A percentile compares a stretch with the other conserved stretches of the same genome.
Evolutionary conservation across 306 rosid genomes (phyloP).

Genomic region (Dryas alaskensis): DNA sequence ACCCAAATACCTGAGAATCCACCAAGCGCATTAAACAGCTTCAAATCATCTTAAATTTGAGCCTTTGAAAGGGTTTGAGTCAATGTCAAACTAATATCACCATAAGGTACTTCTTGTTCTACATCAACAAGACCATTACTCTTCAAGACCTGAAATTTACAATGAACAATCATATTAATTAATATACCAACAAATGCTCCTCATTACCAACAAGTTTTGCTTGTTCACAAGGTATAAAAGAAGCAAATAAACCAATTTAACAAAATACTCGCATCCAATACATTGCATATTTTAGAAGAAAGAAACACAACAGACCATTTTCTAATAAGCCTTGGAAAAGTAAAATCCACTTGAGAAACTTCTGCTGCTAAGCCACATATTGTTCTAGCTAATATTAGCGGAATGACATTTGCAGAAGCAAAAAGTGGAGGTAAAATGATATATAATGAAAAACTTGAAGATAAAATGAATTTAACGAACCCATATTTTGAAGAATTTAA

Average conservation of each 20-base stretch:
- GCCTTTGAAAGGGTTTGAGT: slow-evolving; percentile 46
- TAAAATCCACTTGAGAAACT: neutral
- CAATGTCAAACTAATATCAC: slow-evolving; percentile 62
- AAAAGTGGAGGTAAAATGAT: neutral
- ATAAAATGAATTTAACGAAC: neutral
- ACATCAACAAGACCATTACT: slow-evolving; percentile 56
- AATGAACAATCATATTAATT: slow-evolving; percentile 17
- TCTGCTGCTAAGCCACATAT: neutral
- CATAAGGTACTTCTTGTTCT: slow-evolving; percentile 68
- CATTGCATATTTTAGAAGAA: neutral
- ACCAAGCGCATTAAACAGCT: slow-evolving; percentile 3
- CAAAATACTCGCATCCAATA: neutral
- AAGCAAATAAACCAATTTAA: neutral
- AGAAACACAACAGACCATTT: neutral
- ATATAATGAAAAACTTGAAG: neutral
- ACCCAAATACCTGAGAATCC: slow-evolving; percentile 36
- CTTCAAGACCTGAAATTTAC: slow-evolving; percentile 62
- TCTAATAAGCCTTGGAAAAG: neutral
- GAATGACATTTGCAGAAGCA: too few species aligned
- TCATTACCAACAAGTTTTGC: neutral
- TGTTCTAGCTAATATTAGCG: neutral
- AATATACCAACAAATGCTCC: neutral
- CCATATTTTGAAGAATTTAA: too few species aligned
- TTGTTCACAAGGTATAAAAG: neutral
- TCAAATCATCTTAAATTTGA: slow-evolving; percentile 40